These are phyloP conservation scores for Puccinia horiana DNA, from an alignment of 1,284 basidiomycete species.

Conservation along the genomic window DNA sequence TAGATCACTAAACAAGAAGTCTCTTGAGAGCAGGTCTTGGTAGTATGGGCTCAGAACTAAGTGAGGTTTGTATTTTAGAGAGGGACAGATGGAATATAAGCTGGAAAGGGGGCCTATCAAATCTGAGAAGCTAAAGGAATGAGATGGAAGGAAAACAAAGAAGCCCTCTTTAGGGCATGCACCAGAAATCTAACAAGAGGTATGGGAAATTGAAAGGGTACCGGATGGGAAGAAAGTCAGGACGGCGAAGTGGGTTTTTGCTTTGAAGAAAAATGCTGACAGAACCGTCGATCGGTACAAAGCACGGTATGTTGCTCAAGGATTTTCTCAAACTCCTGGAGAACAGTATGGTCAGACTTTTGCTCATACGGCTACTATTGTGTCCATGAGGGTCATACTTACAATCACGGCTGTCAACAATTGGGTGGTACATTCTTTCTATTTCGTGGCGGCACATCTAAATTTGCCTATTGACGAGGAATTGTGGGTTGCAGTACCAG, in stretches of 20 bases:
- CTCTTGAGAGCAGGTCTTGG: no score
- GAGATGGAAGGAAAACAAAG: no score
- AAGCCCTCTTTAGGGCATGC: no score
- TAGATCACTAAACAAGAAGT: no score
- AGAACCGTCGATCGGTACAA: background rate
- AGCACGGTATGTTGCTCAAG: conserved; percentile 10
- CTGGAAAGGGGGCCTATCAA: no score
- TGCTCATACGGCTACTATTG: background rate
- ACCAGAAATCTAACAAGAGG: no score
- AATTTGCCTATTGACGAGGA: conserved; percentile 4
- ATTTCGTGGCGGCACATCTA: background rate
- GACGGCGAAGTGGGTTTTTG: conserved; percentile 24
- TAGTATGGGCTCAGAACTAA: no score
- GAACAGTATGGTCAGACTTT: background rate
- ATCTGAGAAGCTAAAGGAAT: no score
- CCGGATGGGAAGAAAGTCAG: background rate
- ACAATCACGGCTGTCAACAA: background rate
- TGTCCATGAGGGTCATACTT: background rate
- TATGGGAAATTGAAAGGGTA: background rate
- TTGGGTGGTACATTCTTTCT: background rate
- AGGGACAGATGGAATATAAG: no score
- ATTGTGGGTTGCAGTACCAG: background rate
- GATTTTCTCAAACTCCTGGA: background rate
- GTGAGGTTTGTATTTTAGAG: no score
- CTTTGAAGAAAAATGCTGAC: background rate